Percentiles rank a stretch among this genome's conserved stretches.
These are phyloP conservation scores for Xylaria sp. DNA, from an alignment of 2,329 filamentous ascomycete species.

Conservation along the genomic window DNA sequence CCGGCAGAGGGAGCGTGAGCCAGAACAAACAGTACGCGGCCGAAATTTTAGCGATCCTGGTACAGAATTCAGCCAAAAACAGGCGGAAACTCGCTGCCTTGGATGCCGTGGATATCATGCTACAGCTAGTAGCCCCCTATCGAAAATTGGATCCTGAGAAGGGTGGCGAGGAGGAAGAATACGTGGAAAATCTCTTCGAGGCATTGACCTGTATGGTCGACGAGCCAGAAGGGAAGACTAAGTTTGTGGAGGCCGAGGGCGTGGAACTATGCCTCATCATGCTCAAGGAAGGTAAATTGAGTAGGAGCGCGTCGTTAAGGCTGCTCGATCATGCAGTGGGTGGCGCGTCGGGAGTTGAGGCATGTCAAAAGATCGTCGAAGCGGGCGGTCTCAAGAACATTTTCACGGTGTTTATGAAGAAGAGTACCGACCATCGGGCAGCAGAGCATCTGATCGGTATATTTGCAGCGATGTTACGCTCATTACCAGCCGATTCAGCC, in stretches of 20 bases:
- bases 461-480: constrained; percentile 82
- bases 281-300: constrained; percentile 87
- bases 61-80: constrained; percentile 78
- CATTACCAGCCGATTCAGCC: constrained; percentile 80
- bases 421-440: constrained; percentile 71
- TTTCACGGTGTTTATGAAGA: constrained; percentile 91
- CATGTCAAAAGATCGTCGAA: constrained; percentile 82
- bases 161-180: constrained; percentile 91
- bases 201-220: constrained; percentile 83
- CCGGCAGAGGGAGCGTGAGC: constrained; percentile 60
- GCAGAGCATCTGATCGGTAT: constrained; percentile 87
- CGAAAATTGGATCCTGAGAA: constrained; percentile 86
- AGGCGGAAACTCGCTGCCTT: constrained; percentile 70
- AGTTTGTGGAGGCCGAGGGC: constrained; percentile 90
- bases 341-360: constrained; percentile 62
- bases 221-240: constrained; percentile 77
- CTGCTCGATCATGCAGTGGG: constrained; percentile 84
- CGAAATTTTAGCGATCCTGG: constrained; percentile 88
- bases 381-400: constrained; percentile 84
- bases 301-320: constrained; percentile 80
- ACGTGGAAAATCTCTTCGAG: constrained; percentile 93
- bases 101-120: constrained; percentile 80
- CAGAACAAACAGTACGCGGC: constrained; percentile 98
- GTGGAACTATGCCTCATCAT: constrained; percentile 92
- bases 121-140: constrained; percentile 87